Evolutionary conservation across 805 yeast species (phyloP), one percentile per base, ranked within the genome.

Genomic region (Kodamaea sagamina): DNA sequence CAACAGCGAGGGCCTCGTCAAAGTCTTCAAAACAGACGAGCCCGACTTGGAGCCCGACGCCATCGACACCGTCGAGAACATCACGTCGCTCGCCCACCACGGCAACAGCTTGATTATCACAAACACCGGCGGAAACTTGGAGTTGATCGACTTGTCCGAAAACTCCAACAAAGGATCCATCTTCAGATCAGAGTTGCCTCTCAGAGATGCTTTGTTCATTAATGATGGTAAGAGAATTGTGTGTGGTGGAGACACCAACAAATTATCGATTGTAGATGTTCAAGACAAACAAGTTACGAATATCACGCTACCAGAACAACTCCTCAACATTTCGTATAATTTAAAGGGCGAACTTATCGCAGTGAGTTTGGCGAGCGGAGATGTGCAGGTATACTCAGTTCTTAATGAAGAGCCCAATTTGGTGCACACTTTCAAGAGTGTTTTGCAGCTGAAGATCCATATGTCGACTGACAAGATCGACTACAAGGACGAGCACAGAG

Each of bases 191-290:
- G 68, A 71, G 27, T 54, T 71, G 22, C 72, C 79, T 0, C 53
- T 81, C 16, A 63, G 86, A 48, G 82, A 77, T 49, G 72, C 78
- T 6, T 65, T 64, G 10, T 75, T 80, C 52, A 77, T 83, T 16
- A 86, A 84, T 50, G 78, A 76, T 39, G 89, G 85, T 0, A 73
- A 76, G 26, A 67, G 78, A 56, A 67, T 74, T 1, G 67, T 81
- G 1, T 73, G 80, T 46, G 89, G 84, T 18, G 90, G 92, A 29
- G 86, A 84, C 49, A 85, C 80, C 48, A 74, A 76, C 34, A 79
- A 79, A 43, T 60, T 85, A 32, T 65, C 69, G 2, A 55, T 84
- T 3, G 58, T 81, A 1, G 79, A 76, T 40, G 35, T 51, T 17
- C 50, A 72, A 27, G 64, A 65, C 10, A 66, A 65, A 27, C 35